Conservation (phyloP, 352 stramenopile species). For the Phytopythium vexans region DNA sequence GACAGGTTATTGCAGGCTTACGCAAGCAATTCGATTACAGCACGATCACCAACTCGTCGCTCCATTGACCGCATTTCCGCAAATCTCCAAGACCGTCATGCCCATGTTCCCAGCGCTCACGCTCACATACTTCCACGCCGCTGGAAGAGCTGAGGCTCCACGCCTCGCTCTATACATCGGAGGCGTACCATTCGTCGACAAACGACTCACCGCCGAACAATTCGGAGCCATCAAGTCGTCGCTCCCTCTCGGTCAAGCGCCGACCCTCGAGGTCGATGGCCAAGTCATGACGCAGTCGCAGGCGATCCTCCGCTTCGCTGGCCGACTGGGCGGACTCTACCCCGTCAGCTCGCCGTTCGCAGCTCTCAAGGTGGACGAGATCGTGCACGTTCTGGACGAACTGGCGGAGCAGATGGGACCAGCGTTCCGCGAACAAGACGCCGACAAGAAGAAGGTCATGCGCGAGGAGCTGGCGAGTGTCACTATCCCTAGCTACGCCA, state of each 20-base stretch:
- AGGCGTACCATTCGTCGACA: constrained; percentile 54
- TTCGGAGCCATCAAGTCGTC: constrained; percentile 33
- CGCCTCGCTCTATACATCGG: constrained; percentile 56
- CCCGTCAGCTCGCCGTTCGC: constrained; percentile 28
- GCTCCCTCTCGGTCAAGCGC: constrained; percentile 48
- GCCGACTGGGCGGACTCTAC: constrained; percentile 54
- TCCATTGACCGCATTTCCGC: constrained; percentile 2
- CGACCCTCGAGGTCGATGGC: constrained; percentile 51
- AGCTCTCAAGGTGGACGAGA: constrained; percentile 51
- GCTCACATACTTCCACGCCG: constrained; percentile 55
- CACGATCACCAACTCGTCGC: constrained; percentile 8
- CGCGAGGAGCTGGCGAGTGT: constrained; percentile 22
- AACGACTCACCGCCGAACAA: constrained; percentile 28
- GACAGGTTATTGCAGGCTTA: too few species aligned
- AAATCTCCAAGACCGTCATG: constrained; percentile 18
- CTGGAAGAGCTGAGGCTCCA: constrained; percentile 34
- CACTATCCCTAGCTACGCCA: constrained; percentile 25
- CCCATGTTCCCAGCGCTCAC: constrained; percentile 31
- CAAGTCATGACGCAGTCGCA: constrained; percentile 50
- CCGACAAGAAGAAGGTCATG: constrained; percentile 30
- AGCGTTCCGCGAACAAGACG: constrained; percentile 26
- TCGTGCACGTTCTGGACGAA: constrained; percentile 36
- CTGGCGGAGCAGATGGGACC: constrained; percentile 23
- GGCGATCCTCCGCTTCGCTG: constrained; percentile 66
- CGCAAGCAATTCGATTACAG: too few species aligned